These are phyloP conservation scores for Epichloe uncinata DNA, from an alignment of 2,329 filamentous ascomycete species.

Conservation along the genomic window DNA sequence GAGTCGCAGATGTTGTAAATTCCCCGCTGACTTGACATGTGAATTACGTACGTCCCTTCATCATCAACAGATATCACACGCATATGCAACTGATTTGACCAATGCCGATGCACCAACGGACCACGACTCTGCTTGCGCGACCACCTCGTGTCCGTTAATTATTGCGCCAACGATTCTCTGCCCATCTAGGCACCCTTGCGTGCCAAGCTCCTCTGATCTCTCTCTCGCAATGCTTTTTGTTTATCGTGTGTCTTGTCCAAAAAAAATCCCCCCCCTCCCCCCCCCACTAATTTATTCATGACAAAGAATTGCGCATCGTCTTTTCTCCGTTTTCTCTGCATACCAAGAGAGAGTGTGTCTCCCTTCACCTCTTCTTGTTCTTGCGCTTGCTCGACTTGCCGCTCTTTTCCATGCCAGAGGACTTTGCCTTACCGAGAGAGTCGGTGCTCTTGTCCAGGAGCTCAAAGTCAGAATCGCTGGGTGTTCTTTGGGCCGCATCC, in stretches of 20 bases:
- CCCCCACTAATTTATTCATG: not conserved
- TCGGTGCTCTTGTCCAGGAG: constrained; percentile 48
- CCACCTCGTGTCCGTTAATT: not conserved
- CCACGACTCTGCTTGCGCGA: not conserved
- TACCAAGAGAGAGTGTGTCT: not conserved
- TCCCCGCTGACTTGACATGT: not conserved
- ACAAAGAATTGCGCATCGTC: not conserved
- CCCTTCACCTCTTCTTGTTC: constrained; percentile 6
- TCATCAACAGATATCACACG: not conserved
- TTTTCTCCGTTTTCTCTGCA: not conserved
- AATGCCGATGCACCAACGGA: too few relatives aligned
- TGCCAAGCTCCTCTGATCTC: not conserved
- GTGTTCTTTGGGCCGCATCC: constrained; percentile 36
- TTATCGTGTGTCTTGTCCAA: constrained; percentile 1
- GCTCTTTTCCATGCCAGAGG: constrained; percentile 32
- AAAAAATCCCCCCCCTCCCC: not conserved
- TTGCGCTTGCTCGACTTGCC: constrained; percentile 9
- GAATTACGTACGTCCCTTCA: constrained; percentile 1
- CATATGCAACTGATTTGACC: not conserved
- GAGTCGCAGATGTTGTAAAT: too few relatives aligned
- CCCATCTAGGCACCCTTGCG: not conserved
- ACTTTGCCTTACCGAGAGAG: constrained; percentile 37
- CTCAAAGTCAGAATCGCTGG: constrained; percentile 50
- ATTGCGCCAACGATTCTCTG: not conserved
- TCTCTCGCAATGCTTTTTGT: not conserved